Evolutionary conservation across 2,329 filamentous ascomycete species (phyloP), one percentile per base, ranked within the genome.

Genomic region (Sclerotinia sclerotiorum): DNA sequence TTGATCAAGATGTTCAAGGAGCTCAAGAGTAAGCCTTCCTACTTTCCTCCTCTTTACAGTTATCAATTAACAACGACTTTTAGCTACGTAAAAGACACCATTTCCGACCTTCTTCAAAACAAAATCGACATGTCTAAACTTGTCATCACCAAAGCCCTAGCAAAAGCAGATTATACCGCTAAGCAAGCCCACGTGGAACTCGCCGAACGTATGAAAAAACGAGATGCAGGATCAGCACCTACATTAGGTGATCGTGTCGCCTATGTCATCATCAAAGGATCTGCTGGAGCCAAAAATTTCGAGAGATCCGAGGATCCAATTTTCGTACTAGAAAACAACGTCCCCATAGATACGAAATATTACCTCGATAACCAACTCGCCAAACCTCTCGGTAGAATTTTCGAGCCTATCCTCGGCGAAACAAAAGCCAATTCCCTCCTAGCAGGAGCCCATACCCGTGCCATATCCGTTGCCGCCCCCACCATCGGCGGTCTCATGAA

Each of bases 71-170:
- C n/a, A 21, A 15, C 2, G 5, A 32, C 24, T 4, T 15, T 29
- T 32, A 60, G 57, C 42, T 46, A 97, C 76, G 95, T 99, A 80
- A 98, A 97, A 80, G 88, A 95, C 71, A 97, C 91, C 56, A 99
- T 99, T 77, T 91, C 95, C 11, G 93, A 97, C 77, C 85, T 99
- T 24, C 83, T 99, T 51, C 95, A 98, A 78, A 99, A 99, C 83
- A 97, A 97, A 79, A 85, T 99, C 74, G 95, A 99, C 81, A 97
- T 99, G 92, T 97, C 94, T 49, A 98, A 99, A 79, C 89, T 99
- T 24, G 96, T 99, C 78, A 99, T 99, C 77, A 99, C 95, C 39
- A 99, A 99, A 81, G 95, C 95, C 0, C 84, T 99, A 29, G 90
- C 94, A 19, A 99, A 99, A 79, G 87, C 88, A 54, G 90, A 92